Evolutionary conservation across 495 filamentous ascomycete genomes (phyloP).

Genomic region (Neurospora africana): DNA sequence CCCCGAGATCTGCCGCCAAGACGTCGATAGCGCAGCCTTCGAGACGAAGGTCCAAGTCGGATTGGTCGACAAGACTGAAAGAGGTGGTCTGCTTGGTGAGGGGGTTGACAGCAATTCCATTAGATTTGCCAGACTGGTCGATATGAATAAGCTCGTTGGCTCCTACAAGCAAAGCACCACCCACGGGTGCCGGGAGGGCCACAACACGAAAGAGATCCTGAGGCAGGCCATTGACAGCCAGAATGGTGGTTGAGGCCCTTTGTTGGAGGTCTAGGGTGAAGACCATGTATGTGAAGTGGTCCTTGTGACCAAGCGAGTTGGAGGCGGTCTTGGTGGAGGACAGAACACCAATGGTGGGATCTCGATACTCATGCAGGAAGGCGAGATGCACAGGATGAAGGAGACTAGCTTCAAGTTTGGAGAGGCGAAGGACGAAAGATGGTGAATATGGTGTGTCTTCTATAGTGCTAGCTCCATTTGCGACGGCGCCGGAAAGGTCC

Average conservation of each 20-base stretch:
- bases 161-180: slow-evolving; percentile 78
- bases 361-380: slow-evolving; percentile 93
- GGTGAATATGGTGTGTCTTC: slow-evolving; percentile 70
- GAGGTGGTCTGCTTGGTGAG: slow-evolving; percentile 70
- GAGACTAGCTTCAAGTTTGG: slow-evolving; percentile 75
- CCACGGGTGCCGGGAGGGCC: slow-evolving; percentile 73
- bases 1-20: slow-evolving; percentile 61
- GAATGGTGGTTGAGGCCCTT: slow-evolving; percentile 81
- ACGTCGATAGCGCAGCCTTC: slow-evolving; percentile 75
- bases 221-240: slow-evolving; percentile 74
- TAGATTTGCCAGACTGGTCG: slow-evolving; percentile 89
- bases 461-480: slow-evolving; percentile 44
- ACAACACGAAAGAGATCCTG: slow-evolving; percentile 83
- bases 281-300: slow-evolving; percentile 79
- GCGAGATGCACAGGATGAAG: slow-evolving; percentile 81
- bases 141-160: slow-evolving; percentile 89
- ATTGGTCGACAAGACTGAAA: slow-evolving; percentile 76
- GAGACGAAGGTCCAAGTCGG: slow-evolving; percentile 64
- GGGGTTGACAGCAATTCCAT: slow-evolving; percentile 86
- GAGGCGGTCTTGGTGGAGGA: slow-evolving; percentile 65
- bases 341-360: slow-evolving; percentile 92
- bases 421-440: slow-evolving; percentile 84
- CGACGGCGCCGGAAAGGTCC: slow-evolving; percentile 29
- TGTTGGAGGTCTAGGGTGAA: slow-evolving; percentile 94
- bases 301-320: slow-evolving; percentile 67